Evolutionary conservation across 306 rosid genomes (phyloP), one percentile per base, ranked within the genome.

Genomic region (Medicago arabica): DNA sequence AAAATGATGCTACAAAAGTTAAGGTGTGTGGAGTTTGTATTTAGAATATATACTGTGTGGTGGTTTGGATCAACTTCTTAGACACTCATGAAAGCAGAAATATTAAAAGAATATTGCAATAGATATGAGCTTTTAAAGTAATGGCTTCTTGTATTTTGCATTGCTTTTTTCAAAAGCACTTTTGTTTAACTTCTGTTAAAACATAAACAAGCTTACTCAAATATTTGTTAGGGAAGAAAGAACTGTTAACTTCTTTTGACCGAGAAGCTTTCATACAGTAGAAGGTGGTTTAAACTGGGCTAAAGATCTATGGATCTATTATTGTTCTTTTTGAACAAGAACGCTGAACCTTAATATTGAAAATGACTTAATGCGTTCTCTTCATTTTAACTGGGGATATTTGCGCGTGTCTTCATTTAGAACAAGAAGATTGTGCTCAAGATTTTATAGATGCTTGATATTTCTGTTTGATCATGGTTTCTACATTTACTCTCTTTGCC

Each of bases 1-100:
- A 84, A 62, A 89, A 81, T 13, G 88, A 78, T 54, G 83, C 85
- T 44, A 81, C 89, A 46, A 90, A 91, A 84, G 80, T 87, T 77
- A 92, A 88, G 96, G 97, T 94, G 69, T 12, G 58, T n/a, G 53
- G 28, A 16, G 16, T 74, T 75, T 49, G 40, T 38, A 59, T 19
- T 58, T 58, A 18, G 80, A 28, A 4, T 61, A 46, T 77, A 28
- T 36, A 25, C 14, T 38, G 16, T 18, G 74, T n/a, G n/a, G 14
- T 51, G 39, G 23, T 74, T 63, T 25, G 46, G 49, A 66, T 54
- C 67, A 72, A 65, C 15, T 65, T 65, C 16, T 10, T 65, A 39
- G 13, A 8, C 34, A 65, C 0, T 39, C 25, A n/a, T 38, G 49
- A 36, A 63, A n/a, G 15, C 19, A 15, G 9, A 60, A 63, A 63